Conservation (phyloP, 148 eudicot species). For the Cornus suecica region DNA sequence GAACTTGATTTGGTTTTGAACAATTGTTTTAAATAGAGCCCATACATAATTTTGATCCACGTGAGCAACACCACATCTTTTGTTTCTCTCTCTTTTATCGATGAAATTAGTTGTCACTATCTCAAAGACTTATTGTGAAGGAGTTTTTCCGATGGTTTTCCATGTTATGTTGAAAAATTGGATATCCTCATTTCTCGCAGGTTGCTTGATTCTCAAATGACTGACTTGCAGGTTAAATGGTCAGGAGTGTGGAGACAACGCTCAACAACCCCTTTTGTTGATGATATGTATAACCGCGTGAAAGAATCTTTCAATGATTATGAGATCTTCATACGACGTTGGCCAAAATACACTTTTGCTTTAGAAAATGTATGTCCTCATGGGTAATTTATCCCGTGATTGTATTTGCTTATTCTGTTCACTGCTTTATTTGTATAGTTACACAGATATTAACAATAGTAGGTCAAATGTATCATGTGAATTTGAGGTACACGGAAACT, state of each 20-base stretch:
- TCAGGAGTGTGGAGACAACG: slow-evolving; percentile 78
- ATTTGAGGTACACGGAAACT: background rate
- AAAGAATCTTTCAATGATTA: slow-evolving; percentile 72
- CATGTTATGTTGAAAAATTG: background rate
- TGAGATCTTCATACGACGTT: slow-evolving; percentile 81
- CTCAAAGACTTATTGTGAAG: background rate
- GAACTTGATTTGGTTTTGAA: background rate
- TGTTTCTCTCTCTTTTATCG: no score
- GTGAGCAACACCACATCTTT: background rate
- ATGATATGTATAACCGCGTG: slow-evolving; percentile 78
- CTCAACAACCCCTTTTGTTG: slow-evolving; percentile 82
- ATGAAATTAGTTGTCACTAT: no score
- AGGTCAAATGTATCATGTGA: background rate
- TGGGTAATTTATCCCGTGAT: background rate
- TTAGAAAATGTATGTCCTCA: slow-evolving; percentile 66
- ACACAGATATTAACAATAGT: background rate
- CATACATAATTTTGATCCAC: slow-evolving; percentile 20
- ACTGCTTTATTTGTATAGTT: background rate
- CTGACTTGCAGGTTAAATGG: slow-evolving; percentile 67
- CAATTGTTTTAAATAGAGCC: background rate
- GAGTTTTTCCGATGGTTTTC: background rate
- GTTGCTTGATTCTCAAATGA: slow-evolving; percentile 1
- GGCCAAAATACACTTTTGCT: slow-evolving; percentile 87
- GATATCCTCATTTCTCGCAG: background rate
- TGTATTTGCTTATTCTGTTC: background rate